Base-by-base conservation (phyloP, 2,329 filamentous ascomycete species). In the Ophiostoma piceae region DNA sequence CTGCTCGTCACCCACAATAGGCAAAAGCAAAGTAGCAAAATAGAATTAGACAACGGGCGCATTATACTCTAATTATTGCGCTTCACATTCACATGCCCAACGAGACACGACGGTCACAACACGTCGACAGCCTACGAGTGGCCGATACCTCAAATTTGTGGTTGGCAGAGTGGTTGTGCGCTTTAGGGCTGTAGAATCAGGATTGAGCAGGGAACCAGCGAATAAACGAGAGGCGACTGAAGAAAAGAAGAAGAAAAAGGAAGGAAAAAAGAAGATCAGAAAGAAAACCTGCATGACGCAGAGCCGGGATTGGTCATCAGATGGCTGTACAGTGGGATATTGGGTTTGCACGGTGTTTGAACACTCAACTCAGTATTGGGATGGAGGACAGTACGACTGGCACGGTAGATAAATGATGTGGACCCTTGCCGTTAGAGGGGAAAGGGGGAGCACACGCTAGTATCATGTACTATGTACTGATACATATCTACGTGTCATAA, bases 181-280 rank as follows among this genome's bases (percentile, higher is more conserved):
- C 57, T 26, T 57, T 57, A 57, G 51, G 51, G 51, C 51, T 57
- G 51, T 57, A 26, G 51, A 26, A 57, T 22, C 51, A 57, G 51
- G 51, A 12, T 26, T 8, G 51, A 57, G 9, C 51, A 51, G 51
- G 51, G 51, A 57, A 57, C 8, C n/a, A 29, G 8, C 51, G 51
- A 57, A 57, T 57, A 57, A 57, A 57, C 51, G 43, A 19, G 43
- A 47, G 43, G 51, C 51, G 11, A 26, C 51, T 26, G 22, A 29
- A 57, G 16, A 51, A 51, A 51, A 51, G 14, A n/a, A 51, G n/a
- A 51, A 51, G 16, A 26, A 57, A 26, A 57, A 57, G 22, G 22
- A 57, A 54, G 22, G 22, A 57, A 26, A 60, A 16, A 32, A 16
- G 26, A 14, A 60, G 51, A 22, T 57, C 11, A 22, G 51, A 32